phyloP scores from a whole-genome alignment of 2,329 filamentous ascomycete species.

The Fusarium buharicum region DNA sequence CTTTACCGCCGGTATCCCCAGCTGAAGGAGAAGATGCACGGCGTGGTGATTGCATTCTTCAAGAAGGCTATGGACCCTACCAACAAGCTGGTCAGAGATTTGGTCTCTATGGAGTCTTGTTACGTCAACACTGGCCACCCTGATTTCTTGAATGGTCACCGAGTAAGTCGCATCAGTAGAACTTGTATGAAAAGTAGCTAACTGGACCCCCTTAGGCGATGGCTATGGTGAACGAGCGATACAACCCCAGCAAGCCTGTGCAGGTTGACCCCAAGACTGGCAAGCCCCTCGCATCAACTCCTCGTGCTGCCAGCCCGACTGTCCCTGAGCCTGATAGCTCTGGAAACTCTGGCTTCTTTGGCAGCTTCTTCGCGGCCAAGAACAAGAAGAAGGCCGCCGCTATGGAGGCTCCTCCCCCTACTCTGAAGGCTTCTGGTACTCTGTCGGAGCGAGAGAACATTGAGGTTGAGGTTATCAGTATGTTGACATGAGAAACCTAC shows the following conservation, averaged over 20 bases:
- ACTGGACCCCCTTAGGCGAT: conserved; percentile 71
- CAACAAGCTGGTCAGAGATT: conserved; percentile 93
- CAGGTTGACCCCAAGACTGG: conserved; percentile 99
- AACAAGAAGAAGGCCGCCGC: conserved; percentile 99
- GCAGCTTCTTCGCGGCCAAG: conserved; percentile 98
- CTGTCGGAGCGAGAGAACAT: conserved; percentile 93
- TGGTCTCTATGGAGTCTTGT: conserved; percentile 94
- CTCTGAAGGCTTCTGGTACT: conserved; percentile 91
- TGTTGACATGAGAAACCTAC: conserved; percentile 50
- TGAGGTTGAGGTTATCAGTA: conserved; percentile 98
- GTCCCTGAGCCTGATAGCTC: conserved; percentile 62
- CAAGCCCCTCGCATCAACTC: conserved; percentile 80
- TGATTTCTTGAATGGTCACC: conserved; percentile 95
- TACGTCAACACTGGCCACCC: conserved; percentile 99
- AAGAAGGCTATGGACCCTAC: conserved; percentile 99
- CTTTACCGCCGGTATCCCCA: conserved; percentile 93
- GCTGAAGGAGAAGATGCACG: conserved; percentile 96
- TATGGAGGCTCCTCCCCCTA: conserved; percentile 95
- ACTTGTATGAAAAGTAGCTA: conserved; percentile 1
- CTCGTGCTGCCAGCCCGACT: conserved; percentile 81
- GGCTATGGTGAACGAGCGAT: conserved; percentile 96
- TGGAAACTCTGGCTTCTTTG: conserved; percentile 86
- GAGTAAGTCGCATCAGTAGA: conserved; percentile 62
- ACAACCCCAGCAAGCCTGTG: conserved; percentile 82
- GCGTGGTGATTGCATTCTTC: conserved; percentile 92